These are phyloP conservation scores for Mycena belliarum DNA, from an alignment of 768 basidiomycete species.

Conservation along the genomic window DNA sequence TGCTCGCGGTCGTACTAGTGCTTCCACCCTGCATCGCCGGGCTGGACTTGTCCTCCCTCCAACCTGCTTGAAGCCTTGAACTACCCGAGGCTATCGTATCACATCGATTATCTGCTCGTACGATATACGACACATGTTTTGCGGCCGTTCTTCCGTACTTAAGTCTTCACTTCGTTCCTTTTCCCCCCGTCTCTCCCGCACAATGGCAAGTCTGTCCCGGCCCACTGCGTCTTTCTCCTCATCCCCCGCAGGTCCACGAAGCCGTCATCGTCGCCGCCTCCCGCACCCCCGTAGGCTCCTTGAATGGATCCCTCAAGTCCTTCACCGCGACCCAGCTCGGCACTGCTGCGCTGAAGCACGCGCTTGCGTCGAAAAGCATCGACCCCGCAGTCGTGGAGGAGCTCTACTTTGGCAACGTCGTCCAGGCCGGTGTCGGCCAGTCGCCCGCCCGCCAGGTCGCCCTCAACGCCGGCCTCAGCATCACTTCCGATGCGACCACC, in stretches of 20 bases:
- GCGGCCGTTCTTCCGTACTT: conserved; percentile 12
- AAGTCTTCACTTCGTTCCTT: conserved; percentile 8
- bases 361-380: conserved; percentile 77
- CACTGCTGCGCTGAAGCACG: conserved; percentile 84
- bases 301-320: conserved; percentile 87
- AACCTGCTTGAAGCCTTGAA: too few relatives aligned
- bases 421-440: conserved; percentile 97
- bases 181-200: conserved; percentile 26
- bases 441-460: conserved; percentile 97
- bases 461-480: conserved; percentile 81
- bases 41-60: too few relatives aligned
- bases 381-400: conserved; percentile 88
- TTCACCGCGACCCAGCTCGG: conserved; percentile 93
- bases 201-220: conserved; percentile 37
- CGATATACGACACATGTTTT: conserved; percentile 14
- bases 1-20: too few relatives aligned
- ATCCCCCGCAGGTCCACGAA: conserved; percentile 57
- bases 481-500: conserved; percentile 93
- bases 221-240: not conserved
- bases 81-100: too few relatives aligned
- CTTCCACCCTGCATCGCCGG: too few relatives aligned
- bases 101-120: conserved; percentile 15
- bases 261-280: conserved; percentile 92
- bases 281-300: conserved; percentile 91
- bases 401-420: conserved; percentile 95